Conservation (phyloP, 805 yeast genomes). For the Barnettozyma pratensis region DNA sequence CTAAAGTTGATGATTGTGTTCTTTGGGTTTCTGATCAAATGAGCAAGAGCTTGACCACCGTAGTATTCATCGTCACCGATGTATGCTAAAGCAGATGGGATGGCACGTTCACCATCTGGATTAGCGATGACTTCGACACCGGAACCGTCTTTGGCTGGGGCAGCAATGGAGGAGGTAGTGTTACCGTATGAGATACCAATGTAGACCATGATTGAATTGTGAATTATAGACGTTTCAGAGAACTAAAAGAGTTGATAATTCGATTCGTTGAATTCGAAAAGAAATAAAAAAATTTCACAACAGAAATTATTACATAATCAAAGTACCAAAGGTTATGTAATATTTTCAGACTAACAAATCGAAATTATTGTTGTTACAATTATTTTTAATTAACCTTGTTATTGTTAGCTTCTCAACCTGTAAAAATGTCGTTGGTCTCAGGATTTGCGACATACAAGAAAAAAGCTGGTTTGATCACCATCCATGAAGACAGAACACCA, state of each 20-base stretch:
- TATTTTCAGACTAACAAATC: neutral
- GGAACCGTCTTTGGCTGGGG: slow-evolving; percentile 77
- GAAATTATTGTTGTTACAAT: neutral
- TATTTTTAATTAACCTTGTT: too few relatives aligned
- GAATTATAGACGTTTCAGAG: neutral
- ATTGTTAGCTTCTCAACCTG: too few relatives aligned
- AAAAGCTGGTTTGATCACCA: slow-evolving; percentile 49
- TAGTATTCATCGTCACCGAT: slow-evolving; percentile 95
- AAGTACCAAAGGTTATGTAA: neutral
- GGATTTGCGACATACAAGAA: slow-evolving; percentile 55
- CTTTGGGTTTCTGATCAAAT: slow-evolving; percentile 82
- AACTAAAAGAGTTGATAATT: too few relatives aligned
- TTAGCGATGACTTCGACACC: slow-evolving; percentile 92
- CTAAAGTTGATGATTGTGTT: slow-evolving; percentile 90
- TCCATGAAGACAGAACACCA: slow-evolving; percentile 52
- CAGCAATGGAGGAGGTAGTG: slow-evolving; percentile 92
- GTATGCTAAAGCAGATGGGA: slow-evolving; percentile 88
- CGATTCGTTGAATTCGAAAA: neutral
- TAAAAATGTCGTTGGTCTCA: slow-evolving; percentile 32
- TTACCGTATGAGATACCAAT: slow-evolving; percentile 97
- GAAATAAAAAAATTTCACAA: neutral
- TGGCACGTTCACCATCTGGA: slow-evolving; percentile 97
- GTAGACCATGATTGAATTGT: slow-evolving; percentile 34
- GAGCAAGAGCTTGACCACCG: slow-evolving; percentile 93
- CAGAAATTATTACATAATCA: neutral